Conservation (phyloP, 805 yeast species). For the Saccharomycopsis guyanensis region DNA sequence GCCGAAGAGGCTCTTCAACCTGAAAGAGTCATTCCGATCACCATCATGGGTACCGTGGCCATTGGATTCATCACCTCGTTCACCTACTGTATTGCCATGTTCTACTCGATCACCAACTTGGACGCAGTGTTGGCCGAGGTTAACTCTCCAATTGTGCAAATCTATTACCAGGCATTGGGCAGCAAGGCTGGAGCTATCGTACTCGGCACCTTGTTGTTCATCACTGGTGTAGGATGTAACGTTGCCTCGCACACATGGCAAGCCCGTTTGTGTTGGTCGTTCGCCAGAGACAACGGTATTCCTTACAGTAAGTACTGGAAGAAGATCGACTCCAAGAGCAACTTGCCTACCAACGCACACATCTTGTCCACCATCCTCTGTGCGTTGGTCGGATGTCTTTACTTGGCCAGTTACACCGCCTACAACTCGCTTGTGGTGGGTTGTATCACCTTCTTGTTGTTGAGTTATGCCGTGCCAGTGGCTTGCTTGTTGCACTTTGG, state of each 20-base stretch:
- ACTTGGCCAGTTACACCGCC: conserved; percentile 60
- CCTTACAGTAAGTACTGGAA: conserved; percentile 49
- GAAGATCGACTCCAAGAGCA: conserved; percentile 37
- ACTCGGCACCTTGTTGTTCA: conserved; percentile 40
- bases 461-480: conserved; percentile 53
- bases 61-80: conserved; percentile 60
- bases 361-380: conserved; percentile 44
- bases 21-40: conserved; percentile 50
- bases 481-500: conserved; percentile 40
- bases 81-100: conserved; percentile 46
- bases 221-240: conserved; percentile 51
- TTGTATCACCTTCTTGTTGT: conserved; percentile 48
- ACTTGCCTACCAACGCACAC: conserved; percentile 56
- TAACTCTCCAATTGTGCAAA: conserved; percentile 53
- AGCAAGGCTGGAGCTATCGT: conserved; percentile 48
- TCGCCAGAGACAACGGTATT: conserved; percentile 57
- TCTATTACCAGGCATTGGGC: conserved; percentile 49
- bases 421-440: conserved; percentile 58
- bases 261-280: conserved; percentile 61
- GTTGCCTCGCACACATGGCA: conserved; percentile 63
- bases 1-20: conserved; percentile 60
- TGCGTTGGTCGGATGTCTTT: conserved; percentile 52
- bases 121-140: conserved; percentile 32
- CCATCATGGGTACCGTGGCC: conserved; percentile 54
- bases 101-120: conserved; percentile 49